Evolutionary conservation across 768 basidiomycete genomes (phyloP), one percentile per base, ranked within the genome.

Genomic region (Suillus weaverae): DNA sequence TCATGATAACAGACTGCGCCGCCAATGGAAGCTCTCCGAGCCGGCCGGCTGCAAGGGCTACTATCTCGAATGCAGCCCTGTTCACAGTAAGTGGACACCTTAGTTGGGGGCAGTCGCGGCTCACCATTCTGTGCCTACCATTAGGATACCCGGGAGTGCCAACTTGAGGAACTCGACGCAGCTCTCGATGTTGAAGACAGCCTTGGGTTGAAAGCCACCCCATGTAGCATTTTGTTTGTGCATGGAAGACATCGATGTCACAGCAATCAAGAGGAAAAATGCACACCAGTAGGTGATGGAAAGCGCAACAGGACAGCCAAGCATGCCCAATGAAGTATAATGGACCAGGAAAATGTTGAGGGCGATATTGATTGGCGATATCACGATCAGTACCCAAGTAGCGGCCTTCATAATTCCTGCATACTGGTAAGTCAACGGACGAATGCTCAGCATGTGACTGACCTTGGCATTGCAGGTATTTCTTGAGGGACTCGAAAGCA

Each of bases 41-140:
- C 22, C 85, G 81, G 5, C 90, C 91, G 4, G 91, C 91, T 20
- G 89, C 88, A 30, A 93, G 78, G 5, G 91, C 89, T 13, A 92
- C 91, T 44, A 92, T 90, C 71, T 93, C 91, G 68, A 92, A 93
- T 0, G 90, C 89, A 51, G 88, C 88, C 90, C 90, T 91, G 46
- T 64, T 51, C 36, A 54, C 66, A 50, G 50, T 64, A n/a, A 38
- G 41, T 55, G 9, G 4, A n/a, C 32, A 32, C 13, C 41, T 14
- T 39, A 16, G 56, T 4, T 14, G 2, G 22, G 18, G 39, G 36
- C 35, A 32, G 62, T 39, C 44, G 44, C 32, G 44, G 38, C 81
- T 62, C 70, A 90, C 90, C 90, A 93, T 79, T 93, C 91, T 4
- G 90, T 90, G 26, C 88, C 89, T 35, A 91, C 84, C 90, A 91